Base-by-base conservation (phyloP, 1,139 yeast genomes). In the Kodamaea arcana region DNA sequence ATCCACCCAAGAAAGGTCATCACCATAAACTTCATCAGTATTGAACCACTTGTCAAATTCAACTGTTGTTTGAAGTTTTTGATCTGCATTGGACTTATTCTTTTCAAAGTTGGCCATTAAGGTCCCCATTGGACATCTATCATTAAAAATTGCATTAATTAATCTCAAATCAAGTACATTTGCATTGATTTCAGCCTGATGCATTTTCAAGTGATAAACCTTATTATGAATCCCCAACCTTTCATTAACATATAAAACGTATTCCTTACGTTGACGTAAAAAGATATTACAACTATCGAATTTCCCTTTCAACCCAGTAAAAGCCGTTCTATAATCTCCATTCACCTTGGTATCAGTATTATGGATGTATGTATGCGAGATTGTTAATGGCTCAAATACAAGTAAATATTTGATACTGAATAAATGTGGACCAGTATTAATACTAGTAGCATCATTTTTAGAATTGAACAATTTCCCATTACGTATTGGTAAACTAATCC, bases 191-290 rank as follows among this genome's bases (percentile, higher is more conserved):
- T 86, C 92, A 4, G 92, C 96, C 39, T 76, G 69, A 45, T 81
- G 77, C 73, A 90, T 77, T 47, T 80, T 79, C 66, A 88, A 72
- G 36, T 72, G 76, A 52, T 74, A 65, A 1, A 76, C 56, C 33
- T 47, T 47, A 38, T 75, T 74, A 44, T 80, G 74, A 20, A 80
- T 71, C 35, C 79, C 73, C 33, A 80, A 66, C 22, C 72, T 69
- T 33, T 75, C 68, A 43, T 80, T 80, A 23, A 75, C 70, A 47
- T 78, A 78, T 3, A 74, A 69, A 4, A 76, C 66, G 15, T 80
- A 69, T 51, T 86, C 92, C 46, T 85, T 82, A 31, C 95, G 69
- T 83, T 69, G 97, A 52, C 92, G 97, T 24, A 90, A 57, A 52
- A 90, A 97, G 62, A 92, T 67, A 3, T 72, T 58, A 49, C 90